Percentiles rank a stretch among this genome's conserved stretches.
Evolutionary conservation across 345 rosid genomes (phyloP).

Genomic region (Gossypium longicalyx): DNA sequence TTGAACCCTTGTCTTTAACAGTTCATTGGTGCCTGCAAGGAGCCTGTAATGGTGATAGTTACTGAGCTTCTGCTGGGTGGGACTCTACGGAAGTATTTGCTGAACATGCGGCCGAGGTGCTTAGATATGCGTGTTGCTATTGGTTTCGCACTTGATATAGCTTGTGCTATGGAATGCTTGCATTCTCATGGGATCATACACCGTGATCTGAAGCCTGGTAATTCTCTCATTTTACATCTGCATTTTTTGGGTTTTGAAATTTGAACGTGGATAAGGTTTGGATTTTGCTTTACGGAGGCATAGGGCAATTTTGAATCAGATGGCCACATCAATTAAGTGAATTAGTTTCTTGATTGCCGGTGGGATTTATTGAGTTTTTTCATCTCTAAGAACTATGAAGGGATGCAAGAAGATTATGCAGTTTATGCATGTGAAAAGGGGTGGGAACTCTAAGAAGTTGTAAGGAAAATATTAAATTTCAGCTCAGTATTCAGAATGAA

Average conservation of each 20-base stretch:
- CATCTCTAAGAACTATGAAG: neutral
- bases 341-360: neutral
- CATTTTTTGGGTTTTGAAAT: neutral
- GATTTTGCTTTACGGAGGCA: neutral
- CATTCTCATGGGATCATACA: slow-evolving; percentile 96
- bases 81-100: slow-evolving; percentile 72
- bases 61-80: slow-evolving; percentile 78
- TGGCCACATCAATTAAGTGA: neutral
- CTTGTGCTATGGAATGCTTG: slow-evolving; percentile 94
- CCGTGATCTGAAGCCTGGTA: slow-evolving; percentile 97
- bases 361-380: neutral
- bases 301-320: neutral
- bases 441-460: neutral
- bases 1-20: slow-evolving; percentile 25
- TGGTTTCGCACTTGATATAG: slow-evolving; percentile 86
- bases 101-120: slow-evolving; percentile 77
- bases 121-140: slow-evolving; percentile 68
- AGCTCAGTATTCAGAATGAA: neutral
- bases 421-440: neutral
- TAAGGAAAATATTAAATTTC: neutral
- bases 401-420: neutral
- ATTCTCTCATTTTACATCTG: neutral
- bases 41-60: slow-evolving; percentile 93
- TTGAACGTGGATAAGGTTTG: neutral
- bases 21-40: slow-evolving; percentile 97